Base-by-base conservation (phyloP, 2,329 filamentous ascomycete genomes). In the Aureobasidium sp. region DNA sequence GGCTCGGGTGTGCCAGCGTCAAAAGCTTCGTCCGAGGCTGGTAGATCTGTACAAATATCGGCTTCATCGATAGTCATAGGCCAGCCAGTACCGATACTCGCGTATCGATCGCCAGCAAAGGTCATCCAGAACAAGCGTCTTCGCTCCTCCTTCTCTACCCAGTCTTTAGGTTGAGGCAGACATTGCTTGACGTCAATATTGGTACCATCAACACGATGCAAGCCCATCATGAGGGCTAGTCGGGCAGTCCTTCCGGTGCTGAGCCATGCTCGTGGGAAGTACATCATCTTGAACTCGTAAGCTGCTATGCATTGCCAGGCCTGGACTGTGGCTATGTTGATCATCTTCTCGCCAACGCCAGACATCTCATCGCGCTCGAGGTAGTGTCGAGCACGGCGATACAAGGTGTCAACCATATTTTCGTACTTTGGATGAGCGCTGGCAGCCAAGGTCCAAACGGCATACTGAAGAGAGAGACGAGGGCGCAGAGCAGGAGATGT, bases 281-380 rank as follows among this genome's bases (percentile, higher is more conserved):
- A 95, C 90, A 97, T 96, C 82, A 90, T 89, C 76, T 93, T 96
- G 79, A 97, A 97, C 74, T 99, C 94, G 69, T 96, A 97, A 0
- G 84, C 86, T 6, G 87, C 84, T 52, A 95, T 80, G 23, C 97
- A 78, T 29, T 86, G 80, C 82, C 95, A 95, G 1, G 90, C 85
- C 73, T 99, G 94, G 56, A 88, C 89, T 73, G 96, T 90, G 17
- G 88, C 87, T 34, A 97, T 80, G 1, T 88, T 93, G 67, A 97
- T 89, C 72, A 95, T 89, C 67, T 87, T 83, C 74, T 97, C 93
- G 59, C 94, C 94, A 67, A 93, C 91, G 4, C 93, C 92, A 72
- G 90, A 94, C 79, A 97, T 87, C 73, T 95, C 91, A 71, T 97
- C 92, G 64, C 85, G 80, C 72, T 97, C 91, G 47, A 91, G 82